phyloP scores from a whole-genome alignment of 345 rosid species.

The Viola odorata region DNA sequence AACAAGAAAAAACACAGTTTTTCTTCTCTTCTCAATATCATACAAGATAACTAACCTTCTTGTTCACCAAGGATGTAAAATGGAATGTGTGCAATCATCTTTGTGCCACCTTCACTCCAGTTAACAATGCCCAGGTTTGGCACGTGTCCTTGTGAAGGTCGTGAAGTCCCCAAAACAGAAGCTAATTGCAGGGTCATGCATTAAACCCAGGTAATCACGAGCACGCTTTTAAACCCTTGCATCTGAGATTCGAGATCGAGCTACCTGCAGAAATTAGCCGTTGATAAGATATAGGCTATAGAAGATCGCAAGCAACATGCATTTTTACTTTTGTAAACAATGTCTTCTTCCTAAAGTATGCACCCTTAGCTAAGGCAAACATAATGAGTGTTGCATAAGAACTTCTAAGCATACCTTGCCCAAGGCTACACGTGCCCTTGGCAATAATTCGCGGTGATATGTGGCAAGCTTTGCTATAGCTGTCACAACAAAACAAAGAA shows the following conservation, averaged over 20 bases:
- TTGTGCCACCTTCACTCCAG: conserved; percentile 71
- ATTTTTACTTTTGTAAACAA: not conserved
- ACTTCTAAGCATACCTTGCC: conserved; percentile 62
- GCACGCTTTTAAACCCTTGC: conserved; percentile 77
- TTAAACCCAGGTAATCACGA: conserved; percentile 75
- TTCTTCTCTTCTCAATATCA: not conserved
- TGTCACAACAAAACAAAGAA: conserved; percentile 86
- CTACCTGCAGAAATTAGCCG: conserved; percentile 43
- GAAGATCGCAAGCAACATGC: not conserved
- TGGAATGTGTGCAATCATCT: conserved; percentile 70
- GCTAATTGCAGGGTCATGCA: conserved; percentile 76
- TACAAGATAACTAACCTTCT: conserved; percentile 44
- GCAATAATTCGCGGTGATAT: conserved; percentile 70
- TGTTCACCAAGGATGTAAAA: conserved; percentile 79
- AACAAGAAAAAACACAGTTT: not conserved
- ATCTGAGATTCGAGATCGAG: conserved; percentile 81
- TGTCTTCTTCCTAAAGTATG: too few relatives aligned
- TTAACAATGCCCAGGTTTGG: conserved; percentile 66
- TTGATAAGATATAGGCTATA: not conserved
- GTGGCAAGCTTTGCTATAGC: conserved; percentile 93
- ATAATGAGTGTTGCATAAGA: too few relatives aligned
- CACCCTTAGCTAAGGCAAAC: too few relatives aligned
- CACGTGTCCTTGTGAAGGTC: conserved; percentile 36
- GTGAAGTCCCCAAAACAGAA: conserved; percentile 75
- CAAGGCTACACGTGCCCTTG: conserved; percentile 93